Conservation (phyloP, 306 rosid genomes). For the Styphnolobium japonicum region DNA sequence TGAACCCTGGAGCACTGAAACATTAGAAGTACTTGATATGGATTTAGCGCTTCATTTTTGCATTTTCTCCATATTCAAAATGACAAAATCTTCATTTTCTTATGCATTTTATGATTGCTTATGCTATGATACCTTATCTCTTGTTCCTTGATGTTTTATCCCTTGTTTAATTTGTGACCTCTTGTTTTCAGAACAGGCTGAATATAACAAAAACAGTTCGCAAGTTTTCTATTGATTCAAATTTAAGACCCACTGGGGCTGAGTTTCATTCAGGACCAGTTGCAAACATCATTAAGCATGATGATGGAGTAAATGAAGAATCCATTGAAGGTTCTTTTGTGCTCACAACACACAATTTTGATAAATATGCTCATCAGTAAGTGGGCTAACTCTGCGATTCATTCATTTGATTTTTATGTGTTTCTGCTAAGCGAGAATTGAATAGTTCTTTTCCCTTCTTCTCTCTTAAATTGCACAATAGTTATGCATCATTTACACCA, state of each 20-base stretch:
- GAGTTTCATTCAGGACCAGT: slow-evolving; percentile 73
- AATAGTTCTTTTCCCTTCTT: not conserved
- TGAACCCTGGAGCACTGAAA: slow-evolving; percentile 14
- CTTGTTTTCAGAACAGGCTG: slow-evolving; percentile 85
- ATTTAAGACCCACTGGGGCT: slow-evolving; percentile 68
- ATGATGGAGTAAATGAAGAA: slow-evolving; percentile 65
- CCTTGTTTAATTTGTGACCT: slow-evolving; percentile 37
- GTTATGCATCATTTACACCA: slow-evolving; percentile 7
- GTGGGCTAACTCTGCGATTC: slow-evolving; percentile 36
- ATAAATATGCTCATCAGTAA: slow-evolving; percentile 71
- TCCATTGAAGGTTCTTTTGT: slow-evolving; percentile 59
- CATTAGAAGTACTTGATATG: slow-evolving; percentile 15
- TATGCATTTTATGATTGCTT: slow-evolving; percentile 14
- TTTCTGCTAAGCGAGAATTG: slow-evolving; percentile 9
- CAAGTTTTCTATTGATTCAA: slow-evolving; percentile 77
- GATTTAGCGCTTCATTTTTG: not conserved
- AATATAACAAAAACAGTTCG: slow-evolving; percentile 91
- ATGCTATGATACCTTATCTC: not conserved
- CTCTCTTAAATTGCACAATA: not conserved
- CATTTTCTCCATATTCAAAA: slow-evolving; percentile 3
- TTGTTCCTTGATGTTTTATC: slow-evolving; percentile 14
- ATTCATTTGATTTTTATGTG: slow-evolving; percentile 17
- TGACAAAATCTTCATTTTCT: slow-evolving; percentile 7
- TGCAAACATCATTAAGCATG: slow-evolving; percentile 69
- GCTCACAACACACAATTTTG: slow-evolving; percentile 57